Base-by-base conservation (phyloP, 2,329 filamentous ascomycete genomes). In the Colletotrichum phormii region DNA sequence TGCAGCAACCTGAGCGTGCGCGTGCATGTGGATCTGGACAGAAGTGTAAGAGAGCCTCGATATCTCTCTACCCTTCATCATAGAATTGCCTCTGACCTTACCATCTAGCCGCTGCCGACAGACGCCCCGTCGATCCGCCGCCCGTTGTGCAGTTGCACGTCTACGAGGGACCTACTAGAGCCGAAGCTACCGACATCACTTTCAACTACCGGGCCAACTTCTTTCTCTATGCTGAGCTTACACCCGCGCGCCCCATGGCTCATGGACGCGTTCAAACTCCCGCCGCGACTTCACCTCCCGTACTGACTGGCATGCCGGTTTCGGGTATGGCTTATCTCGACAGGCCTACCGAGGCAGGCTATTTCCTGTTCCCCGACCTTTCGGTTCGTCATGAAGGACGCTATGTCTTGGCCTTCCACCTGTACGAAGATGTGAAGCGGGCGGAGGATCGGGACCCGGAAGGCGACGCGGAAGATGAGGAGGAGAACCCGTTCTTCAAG, bases 341-440 rank as follows among this genome's bases (percentile, higher is more conserved):
- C 81, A 93, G 96, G 57, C 97, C 97, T 2, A 83, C 84, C 51
- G 89, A 91, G 76, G 90, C 90, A 54, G 97, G 95, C 67, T 99
- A 98, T 83, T 99, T 99, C 83, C 94, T 99, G 82, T 99, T 99
- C 81, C 97, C 97, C 3, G 97, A 99, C 82, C 87, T 98, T 33
- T 98, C 96, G 0, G 96, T 99, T 60, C 92, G 97, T 69, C 96
- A 99, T 79, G 97, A 99, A 83, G 97, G 97, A 74, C 92, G 93
- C 77, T 99, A 98, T 82, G 89, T 93, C n/a, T 85, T 99, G 67
- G 94, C 92, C 74, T 98, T 99, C 84, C 95, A 95, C 78, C 86
- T 99, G 42, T 98, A 97, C 78, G 97, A 99, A 85, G 94, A 97
- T 80, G 92, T 95, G 80, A 98, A 98, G 87, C 93, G 97, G 70